Base-by-base conservation (phyloP, 352 stramenopile genomes). In the Elongisporangium anandrum region DNA sequence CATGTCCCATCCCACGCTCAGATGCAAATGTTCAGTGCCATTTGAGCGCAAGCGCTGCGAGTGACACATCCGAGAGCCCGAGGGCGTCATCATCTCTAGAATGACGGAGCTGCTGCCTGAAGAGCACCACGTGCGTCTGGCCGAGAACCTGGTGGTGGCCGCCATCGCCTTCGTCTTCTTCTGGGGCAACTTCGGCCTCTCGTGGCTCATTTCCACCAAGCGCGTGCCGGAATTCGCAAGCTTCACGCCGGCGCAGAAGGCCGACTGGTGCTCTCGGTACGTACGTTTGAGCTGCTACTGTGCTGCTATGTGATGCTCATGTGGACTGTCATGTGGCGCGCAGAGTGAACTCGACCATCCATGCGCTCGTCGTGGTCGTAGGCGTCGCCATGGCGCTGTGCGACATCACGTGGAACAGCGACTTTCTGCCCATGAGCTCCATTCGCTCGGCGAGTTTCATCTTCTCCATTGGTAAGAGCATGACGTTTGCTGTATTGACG, bases 331-430 rank as follows among this genome's bases (percentile, higher is more conserved):
- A 19, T 48, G 7, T 59, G 17, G 16, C n/a, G 34, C 54, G 41
- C 67, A 92, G 83, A 61, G 77, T 93, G 24, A 93, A 91, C 63
- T 93, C 81, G 59, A 93, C 81, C 12, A 76, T 93, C 52, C 84
- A 93, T 64, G 81, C 84, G 0, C 48, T 90, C 15, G 65, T 78
- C 0, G 71, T 93, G 16, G 78, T 91, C 16, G 58, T 83, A 16
- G 84, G 84, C 26, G 81, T 93, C 7, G 72, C 67, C 0, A 69
- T 88, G n/a, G 84, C 84, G 47, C 73, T 93, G 45, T 65, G 65
- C 16, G 75, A 75, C 41, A 93, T 91, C 51, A 72, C 59, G 10
- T 93, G 81, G 84, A 76, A 72, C 9, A 57, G 69, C 26, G 70
- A 73, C 50, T 88, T 89, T 48, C 71, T 91, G 68, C 84, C 84